These are phyloP conservation scores for Starmerella vitae DNA, from an alignment of 805 yeast species.

Conservation along the genomic window DNA sequence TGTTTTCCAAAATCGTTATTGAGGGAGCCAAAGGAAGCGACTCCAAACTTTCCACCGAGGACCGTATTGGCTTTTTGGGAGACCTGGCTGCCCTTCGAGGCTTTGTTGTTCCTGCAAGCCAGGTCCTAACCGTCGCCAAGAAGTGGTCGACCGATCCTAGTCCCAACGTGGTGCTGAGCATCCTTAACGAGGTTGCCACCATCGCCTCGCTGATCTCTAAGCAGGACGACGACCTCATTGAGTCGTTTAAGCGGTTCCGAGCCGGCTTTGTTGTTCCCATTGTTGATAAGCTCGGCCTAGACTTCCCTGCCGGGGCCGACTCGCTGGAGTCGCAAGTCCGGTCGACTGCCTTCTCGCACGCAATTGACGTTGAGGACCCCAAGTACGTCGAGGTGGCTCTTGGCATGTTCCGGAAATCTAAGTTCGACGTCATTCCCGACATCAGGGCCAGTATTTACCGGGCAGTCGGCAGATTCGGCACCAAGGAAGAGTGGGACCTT, in stretches of 20 bases:
- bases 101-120: slow-evolving; percentile 34
- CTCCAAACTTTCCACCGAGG: slow-evolving; percentile 41
- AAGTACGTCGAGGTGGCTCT: slow-evolving; percentile 27
- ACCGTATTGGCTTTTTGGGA: slow-evolving; percentile 50
- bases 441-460: slow-evolving; percentile 52
- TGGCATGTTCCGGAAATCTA: slow-evolving; percentile 45
- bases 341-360: slow-evolving; percentile 36
- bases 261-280: slow-evolving; percentile 44
- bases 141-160: slow-evolving; percentile 38
- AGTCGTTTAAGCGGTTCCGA: slow-evolving; percentile 34
- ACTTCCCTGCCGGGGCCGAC: slow-evolving; percentile 44
- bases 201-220: slow-evolving; percentile 37
- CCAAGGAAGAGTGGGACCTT: slow-evolving; percentile 46
- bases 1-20: slow-evolving; percentile 40
- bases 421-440: slow-evolving; percentile 56
- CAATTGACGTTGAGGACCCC: slow-evolving; percentile 26
- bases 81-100: slow-evolving; percentile 46
- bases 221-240: slow-evolving; percentile 32
- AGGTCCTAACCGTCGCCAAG: slow-evolving; percentile 37
- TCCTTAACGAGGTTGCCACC: slow-evolving; percentile 32
- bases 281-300: slow-evolving; percentile 50
- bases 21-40: slow-evolving; percentile 38
- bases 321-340: slow-evolving; percentile 49
- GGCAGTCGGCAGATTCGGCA: slow-evolving; percentile 55
- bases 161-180: slow-evolving; percentile 41